phyloP scores from a whole-genome alignment of 2,329 filamentous ascomycete genomes.

The Macroventuria anomochaeta region DNA sequence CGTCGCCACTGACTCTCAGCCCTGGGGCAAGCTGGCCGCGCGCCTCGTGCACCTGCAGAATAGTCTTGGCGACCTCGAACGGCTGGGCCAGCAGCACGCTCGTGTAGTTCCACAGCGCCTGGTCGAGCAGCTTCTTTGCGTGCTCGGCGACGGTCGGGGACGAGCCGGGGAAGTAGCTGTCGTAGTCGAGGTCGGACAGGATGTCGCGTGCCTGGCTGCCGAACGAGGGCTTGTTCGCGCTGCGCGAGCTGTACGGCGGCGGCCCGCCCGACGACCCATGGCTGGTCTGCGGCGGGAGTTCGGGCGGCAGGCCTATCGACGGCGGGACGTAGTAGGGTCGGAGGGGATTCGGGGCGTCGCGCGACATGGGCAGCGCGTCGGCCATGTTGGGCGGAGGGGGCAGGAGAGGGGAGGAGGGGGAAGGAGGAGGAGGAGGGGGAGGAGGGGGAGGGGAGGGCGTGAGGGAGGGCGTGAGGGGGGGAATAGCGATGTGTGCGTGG shows the following conservation, averaged over 20 bases:
- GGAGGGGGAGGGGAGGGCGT: constrained; percentile 9
- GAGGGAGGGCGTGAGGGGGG: background rate
- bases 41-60: constrained; percentile 76
- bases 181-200: constrained; percentile 89
- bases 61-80: constrained; percentile 94
- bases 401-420: no score
- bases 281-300: constrained; percentile 41
- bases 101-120: constrained; percentile 89
- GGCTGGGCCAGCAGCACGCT: constrained; percentile 90
- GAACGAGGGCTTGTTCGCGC: constrained; percentile 57
- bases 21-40: constrained; percentile 40
- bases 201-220: constrained; percentile 77
- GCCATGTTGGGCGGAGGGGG: constrained; percentile 6
- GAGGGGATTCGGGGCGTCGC: constrained; percentile 65
- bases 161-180: constrained; percentile 79
- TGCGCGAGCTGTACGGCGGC: constrained; percentile 40
- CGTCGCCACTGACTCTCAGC: constrained; percentile 28
- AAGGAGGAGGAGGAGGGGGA: no score
- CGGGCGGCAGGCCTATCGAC: constrained; percentile 66
- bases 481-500: no score
- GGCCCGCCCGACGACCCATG: constrained; percentile 23
- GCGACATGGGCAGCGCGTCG: constrained; percentile 51
- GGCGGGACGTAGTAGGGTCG: constrained; percentile 76
- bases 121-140: constrained; percentile 78
- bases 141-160: constrained; percentile 74